These are phyloP conservation scores for Peronospora farinosa DNA, from an alignment of 352 stramenopile genomes.

Conservation along the genomic window DNA sequence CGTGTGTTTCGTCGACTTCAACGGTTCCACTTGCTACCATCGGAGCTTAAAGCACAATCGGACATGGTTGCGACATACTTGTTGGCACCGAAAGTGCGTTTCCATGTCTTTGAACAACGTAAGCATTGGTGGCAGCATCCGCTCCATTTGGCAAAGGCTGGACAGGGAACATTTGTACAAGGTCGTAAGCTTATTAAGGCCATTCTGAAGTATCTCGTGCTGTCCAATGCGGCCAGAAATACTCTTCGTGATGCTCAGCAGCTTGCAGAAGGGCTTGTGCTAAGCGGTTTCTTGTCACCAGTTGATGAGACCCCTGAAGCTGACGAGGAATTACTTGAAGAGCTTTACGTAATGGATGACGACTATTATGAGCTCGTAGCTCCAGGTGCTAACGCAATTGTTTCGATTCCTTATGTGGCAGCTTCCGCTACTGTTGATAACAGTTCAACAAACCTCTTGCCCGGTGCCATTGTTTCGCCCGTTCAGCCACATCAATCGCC, in stretches of 20 bases:
- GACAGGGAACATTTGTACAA: conserved; percentile 28
- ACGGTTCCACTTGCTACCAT: conserved; percentile 28
- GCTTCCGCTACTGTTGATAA: conserved; percentile 11
- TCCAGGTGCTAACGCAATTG: conserved; percentile 19
- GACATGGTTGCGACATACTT: conserved; percentile 34
- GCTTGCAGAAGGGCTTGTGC: conserved; percentile 30
- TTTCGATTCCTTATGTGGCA: conserved; percentile 7
- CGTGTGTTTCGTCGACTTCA: conserved; percentile 36
- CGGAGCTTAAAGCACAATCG: conserved; percentile 28
- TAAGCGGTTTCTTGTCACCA: conserved; percentile 33
- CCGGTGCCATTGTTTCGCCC: conserved; percentile 13
- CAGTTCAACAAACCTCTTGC: conserved; percentile 8
- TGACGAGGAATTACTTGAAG: conserved; percentile 16
- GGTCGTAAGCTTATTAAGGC: conserved; percentile 34
- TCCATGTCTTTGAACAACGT: conserved; percentile 21
- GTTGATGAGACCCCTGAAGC: conserved; percentile 17
- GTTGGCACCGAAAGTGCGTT: conserved; percentile 26
- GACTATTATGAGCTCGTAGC: conserved; percentile 49
- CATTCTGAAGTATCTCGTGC: conserved; percentile 25
- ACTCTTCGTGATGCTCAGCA: conserved; percentile 23
- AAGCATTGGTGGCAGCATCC: conserved; percentile 31
- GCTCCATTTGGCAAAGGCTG: conserved; percentile 18
- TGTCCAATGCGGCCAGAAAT: conserved; percentile 28
- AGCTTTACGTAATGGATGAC: conserved; percentile 29
- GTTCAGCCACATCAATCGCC: conserved; percentile 4